Conservation (phyloP, 768 basidiomycete genomes). For the Termitomyces sp. region DNA sequence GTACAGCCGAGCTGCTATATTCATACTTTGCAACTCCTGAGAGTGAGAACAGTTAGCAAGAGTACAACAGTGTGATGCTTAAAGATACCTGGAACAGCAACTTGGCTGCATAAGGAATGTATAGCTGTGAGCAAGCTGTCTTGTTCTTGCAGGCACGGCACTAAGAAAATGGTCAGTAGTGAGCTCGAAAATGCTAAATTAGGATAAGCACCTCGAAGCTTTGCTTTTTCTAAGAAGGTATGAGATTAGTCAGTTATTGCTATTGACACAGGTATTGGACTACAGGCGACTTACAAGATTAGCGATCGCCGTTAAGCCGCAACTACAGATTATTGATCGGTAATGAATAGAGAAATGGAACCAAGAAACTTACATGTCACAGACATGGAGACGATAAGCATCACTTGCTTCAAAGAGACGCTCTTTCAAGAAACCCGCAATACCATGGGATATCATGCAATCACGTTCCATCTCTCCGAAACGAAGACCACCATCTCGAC, state of each 20-base stretch:
- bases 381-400: constrained; percentile 92
- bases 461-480: constrained; percentile 99
- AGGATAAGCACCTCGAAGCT: constrained; percentile 70
- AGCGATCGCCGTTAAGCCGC: constrained; percentile 95
- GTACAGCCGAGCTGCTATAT: constrained; percentile 85
- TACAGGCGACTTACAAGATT: constrained; percentile 65
- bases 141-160: constrained; percentile 98
- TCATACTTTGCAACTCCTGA: constrained; percentile 94
- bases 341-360: neutral
- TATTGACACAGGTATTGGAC: neutral
- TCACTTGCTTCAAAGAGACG: constrained; percentile 92
- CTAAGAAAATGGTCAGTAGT: constrained; percentile 20
- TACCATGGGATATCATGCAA: constrained; percentile 99
- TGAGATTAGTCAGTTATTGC: constrained; percentile 4
- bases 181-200: neutral
- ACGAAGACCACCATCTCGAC: constrained; percentile 96
- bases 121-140: constrained; percentile 87
- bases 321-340: constrained; percentile 41
- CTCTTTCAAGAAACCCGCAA: constrained; percentile 97
- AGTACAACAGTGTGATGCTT: neutral
- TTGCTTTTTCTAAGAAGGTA: constrained; percentile 78
- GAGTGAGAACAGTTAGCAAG: neutral
- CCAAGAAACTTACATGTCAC: constrained; percentile 75
- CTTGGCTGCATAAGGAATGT: constrained; percentile 97
- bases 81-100: constrained; percentile 83